phyloP scores from a whole-genome alignment of 2,329 filamentous ascomycete species.

The Trichophyton equinum region DNA sequence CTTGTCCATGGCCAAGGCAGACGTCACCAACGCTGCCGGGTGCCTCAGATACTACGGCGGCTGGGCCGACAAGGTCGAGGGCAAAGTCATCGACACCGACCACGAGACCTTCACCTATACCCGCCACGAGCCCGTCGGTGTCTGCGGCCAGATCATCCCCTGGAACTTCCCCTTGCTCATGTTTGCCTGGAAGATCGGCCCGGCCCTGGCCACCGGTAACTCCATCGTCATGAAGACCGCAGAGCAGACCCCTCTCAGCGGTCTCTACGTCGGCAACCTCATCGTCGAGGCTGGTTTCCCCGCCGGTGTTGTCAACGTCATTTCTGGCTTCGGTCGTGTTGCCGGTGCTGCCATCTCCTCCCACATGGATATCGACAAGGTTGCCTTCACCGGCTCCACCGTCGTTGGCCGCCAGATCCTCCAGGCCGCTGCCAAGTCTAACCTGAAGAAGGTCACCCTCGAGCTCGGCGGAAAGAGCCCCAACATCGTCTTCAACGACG shows the following conservation, averaged over 20 bases:
- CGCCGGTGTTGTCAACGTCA: conserved; percentile 49
- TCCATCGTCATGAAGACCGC: conserved; percentile 53
- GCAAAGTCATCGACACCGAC: conserved; percentile 71
- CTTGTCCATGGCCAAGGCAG: conserved; percentile 45
- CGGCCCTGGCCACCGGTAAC: conserved; percentile 52
- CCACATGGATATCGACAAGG: conserved; percentile 54
- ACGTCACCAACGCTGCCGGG: conserved; percentile 55
- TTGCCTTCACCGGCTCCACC: conserved; percentile 52
- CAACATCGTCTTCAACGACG: conserved; percentile 50
- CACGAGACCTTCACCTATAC: conserved; percentile 78
- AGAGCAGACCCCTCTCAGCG: conserved; percentile 57
- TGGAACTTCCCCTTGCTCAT: conserved; percentile 85
- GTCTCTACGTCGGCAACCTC: conserved; percentile 44
- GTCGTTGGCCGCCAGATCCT: conserved; percentile 48
- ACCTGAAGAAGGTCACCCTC: conserved; percentile 54
- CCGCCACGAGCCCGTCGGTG: conserved; percentile 62
- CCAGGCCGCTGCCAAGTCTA: conserved; percentile 49
- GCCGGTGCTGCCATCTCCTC: conserved; percentile 56
- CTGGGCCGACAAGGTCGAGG: conserved; percentile 90
- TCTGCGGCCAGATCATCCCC: conserved; percentile 80
- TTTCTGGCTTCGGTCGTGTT: conserved; percentile 64
- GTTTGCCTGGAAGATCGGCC: conserved; percentile 76
- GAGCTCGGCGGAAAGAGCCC: conserved; percentile 56
- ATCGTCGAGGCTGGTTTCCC: conserved; percentile 51
- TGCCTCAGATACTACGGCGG: conserved; percentile 79